phyloP scores from a whole-genome alignment of 1,139 yeast species.

The Blastobotrys serpentis region DNA sequence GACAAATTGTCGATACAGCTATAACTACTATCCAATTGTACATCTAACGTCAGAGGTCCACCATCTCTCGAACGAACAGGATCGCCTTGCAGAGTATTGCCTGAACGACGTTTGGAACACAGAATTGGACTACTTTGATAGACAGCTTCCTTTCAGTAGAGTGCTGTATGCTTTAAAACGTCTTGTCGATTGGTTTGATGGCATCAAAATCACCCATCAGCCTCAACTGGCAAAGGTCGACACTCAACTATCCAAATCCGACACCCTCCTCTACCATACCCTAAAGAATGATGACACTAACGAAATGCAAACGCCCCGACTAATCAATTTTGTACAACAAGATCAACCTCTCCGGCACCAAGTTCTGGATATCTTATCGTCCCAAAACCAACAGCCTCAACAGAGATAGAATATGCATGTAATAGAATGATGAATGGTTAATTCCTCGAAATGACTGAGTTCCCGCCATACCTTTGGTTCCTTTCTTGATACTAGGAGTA shows the following conservation, averaged over 20 bases:
- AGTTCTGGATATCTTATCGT: not conserved
- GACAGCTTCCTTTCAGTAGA: conserved; percentile 17
- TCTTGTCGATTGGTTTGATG: conserved; percentile 20
- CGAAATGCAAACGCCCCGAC: conserved; percentile 5
- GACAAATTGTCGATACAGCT: conserved; percentile 11
- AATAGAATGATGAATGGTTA: too few species aligned
- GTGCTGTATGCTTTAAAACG: conserved; percentile 17
- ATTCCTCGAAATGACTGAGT: too few species aligned
- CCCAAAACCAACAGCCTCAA: not conserved
- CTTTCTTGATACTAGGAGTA: too few species aligned
- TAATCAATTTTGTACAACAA: conserved; percentile 15
- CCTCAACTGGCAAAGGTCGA: conserved; percentile 18
- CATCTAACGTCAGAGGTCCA: conserved; percentile 18
- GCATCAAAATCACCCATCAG: conserved; percentile 11
- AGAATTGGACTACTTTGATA: conserved; percentile 7
- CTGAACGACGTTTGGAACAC: conserved; percentile 15
- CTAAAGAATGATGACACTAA: not conserved
- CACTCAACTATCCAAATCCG: conserved; percentile 20
- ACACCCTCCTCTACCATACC: conserved; percentile 17
- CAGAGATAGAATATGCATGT: too few species aligned
- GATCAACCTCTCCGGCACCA: conserved; percentile 9
- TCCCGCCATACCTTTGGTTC: too few species aligned
- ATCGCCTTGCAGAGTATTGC: conserved; percentile 19
- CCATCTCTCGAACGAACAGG: conserved; percentile 11
- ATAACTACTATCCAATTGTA: conserved; percentile 17